phyloP scores from a whole-genome alignment of 352 stramenopile genomes.

The Saprolegnia diclina region DNA sequence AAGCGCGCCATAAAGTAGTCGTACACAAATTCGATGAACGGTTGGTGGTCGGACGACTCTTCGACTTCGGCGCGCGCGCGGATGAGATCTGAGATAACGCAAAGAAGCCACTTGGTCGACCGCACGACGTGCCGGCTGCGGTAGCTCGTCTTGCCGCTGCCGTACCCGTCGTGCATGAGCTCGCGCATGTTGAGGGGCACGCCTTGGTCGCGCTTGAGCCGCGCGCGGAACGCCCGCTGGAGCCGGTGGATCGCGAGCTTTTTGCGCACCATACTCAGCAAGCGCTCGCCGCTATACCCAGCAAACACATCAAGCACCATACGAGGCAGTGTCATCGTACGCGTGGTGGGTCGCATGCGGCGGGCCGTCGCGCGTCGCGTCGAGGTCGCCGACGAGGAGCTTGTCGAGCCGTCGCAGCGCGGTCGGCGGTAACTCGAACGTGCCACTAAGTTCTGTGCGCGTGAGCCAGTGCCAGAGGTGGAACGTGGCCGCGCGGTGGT shows the following conservation, averaged over 20 bases:
- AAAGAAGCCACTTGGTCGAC: slow-evolving; percentile 50
- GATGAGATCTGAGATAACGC: slow-evolving; percentile 56
- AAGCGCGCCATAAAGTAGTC: slow-evolving; percentile 67
- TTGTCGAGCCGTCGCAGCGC: slow-evolving; percentile 60
- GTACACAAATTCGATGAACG: slow-evolving; percentile 68
- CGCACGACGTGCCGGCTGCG: slow-evolving; percentile 37
- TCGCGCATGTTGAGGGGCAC: slow-evolving; percentile 67
- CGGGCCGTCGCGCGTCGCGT: slow-evolving; percentile 67
- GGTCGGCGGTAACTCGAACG: slow-evolving; percentile 45
- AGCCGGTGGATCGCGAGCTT: slow-evolving; percentile 67
- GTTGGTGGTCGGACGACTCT: slow-evolving; percentile 31
- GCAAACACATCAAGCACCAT: not conserved
- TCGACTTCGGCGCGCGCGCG: slow-evolving; percentile 27
- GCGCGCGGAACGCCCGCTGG: slow-evolving; percentile 59
- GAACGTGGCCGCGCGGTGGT: slow-evolving; percentile 13
- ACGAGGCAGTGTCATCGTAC: not conserved
- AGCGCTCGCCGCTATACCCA: slow-evolving; percentile 38
- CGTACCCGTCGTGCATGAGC: slow-evolving; percentile 62
- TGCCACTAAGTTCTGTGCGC: slow-evolving; percentile 43
- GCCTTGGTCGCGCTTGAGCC: slow-evolving; percentile 56
- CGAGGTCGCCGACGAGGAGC: slow-evolving; percentile 45
- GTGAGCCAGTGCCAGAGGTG: slow-evolving; percentile 15
- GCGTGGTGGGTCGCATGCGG: slow-evolving; percentile 29
- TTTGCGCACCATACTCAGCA: slow-evolving; percentile 64
- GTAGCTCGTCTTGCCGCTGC: slow-evolving; percentile 32